Evolutionary conservation across 129 eudicot species (phyloP).

Genomic region (Pittosporum tobira): DNA sequence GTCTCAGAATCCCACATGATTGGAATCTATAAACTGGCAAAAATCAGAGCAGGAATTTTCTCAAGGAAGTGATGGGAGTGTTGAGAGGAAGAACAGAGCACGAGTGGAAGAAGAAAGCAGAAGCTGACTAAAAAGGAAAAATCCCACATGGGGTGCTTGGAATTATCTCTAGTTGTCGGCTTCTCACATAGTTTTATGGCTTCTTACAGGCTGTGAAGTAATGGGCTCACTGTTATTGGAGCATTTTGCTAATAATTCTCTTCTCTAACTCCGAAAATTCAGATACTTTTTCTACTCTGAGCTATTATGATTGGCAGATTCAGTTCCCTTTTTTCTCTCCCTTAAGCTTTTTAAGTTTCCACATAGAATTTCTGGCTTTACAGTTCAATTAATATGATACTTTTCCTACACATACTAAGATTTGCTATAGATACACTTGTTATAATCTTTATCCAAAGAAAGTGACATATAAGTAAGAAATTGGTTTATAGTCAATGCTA

Average conservation of each 20-base stretch:
- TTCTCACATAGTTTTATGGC: conserved; percentile 15
- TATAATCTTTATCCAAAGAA: too few species aligned
- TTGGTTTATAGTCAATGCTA: too few species aligned
- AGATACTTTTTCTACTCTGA: not conserved
- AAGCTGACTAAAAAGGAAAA: conserved; percentile 9
- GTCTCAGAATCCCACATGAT: conserved; percentile 86
- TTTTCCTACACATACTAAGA: too few species aligned
- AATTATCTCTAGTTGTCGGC: conserved; percentile 33
- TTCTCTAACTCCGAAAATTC: not conserved
- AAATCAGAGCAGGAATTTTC: not conserved
- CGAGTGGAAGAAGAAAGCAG: not conserved
- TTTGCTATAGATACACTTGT: too few species aligned
- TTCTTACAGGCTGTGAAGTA: conserved; percentile 47
- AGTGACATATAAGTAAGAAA: too few species aligned
- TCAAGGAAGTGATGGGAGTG: conserved; percentile 7
- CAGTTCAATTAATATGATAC: too few species aligned
- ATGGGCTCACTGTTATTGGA: conserved; percentile 26
- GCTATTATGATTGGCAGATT: not conserved
- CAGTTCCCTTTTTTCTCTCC: not conserved
- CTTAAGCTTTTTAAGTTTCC: too few species aligned
- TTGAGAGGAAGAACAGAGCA: not conserved
- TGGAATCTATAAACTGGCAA: not conserved
- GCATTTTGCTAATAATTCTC: conserved; percentile 7
- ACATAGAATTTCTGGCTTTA: too few species aligned
- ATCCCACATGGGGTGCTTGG: conserved; percentile 55